A percentile compares a stretch with the other conserved stretches of the same genome.
Evolutionary conservation across 2,329 filamentous ascomycete genomes (phyloP).

Genomic region (Aspergillus nomiae): DNA sequence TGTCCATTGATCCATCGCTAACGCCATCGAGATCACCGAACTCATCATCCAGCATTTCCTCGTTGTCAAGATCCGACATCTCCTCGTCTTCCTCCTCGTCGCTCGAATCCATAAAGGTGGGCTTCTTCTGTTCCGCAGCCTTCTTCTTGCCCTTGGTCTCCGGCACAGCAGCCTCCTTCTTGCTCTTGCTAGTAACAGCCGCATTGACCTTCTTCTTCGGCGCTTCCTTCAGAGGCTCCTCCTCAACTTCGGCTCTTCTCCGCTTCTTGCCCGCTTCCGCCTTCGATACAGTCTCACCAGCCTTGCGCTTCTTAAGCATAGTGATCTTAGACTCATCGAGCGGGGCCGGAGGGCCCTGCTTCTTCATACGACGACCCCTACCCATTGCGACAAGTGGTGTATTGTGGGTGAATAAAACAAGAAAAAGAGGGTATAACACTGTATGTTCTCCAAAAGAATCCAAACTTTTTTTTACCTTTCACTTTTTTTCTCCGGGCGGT

Average conservation of each 20-base stretch:
- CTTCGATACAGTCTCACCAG: slow-evolving; percentile 62
- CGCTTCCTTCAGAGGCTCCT: slow-evolving; percentile 40
- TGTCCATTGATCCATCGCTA: slow-evolving; percentile 50
- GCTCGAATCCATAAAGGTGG: slow-evolving; percentile 39
- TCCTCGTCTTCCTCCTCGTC: slow-evolving; percentile 41
- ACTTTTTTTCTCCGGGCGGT: slow-evolving; percentile 32
- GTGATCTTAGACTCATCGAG: slow-evolving; percentile 71
- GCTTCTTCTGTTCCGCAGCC: slow-evolving; percentile 39
- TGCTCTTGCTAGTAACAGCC: slow-evolving; percentile 21
- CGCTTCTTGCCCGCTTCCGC: slow-evolving; percentile 67
- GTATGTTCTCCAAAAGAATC: slow-evolving; percentile 20
- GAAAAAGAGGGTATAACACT: neutral
- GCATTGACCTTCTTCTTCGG: slow-evolving; percentile 39
- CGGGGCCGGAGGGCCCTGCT: slow-evolving; percentile 83
- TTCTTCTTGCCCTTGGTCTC: slow-evolving; percentile 30
- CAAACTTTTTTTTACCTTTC: slow-evolving; percentile 29
- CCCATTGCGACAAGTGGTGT: slow-evolving; percentile 65
- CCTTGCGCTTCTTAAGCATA: slow-evolving; percentile 77
- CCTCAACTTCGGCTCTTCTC: slow-evolving; percentile 52
- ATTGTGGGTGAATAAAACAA: slow-evolving; percentile 11
- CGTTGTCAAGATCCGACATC: slow-evolving; percentile 28
- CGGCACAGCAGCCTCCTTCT: slow-evolving; percentile 28
- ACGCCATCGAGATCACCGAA: slow-evolving; percentile 48
- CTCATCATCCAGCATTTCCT: slow-evolving; percentile 43
- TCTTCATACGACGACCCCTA: slow-evolving; percentile 88